Base-by-base conservation (phyloP, 2,329 filamentous ascomycete genomes). In the Whalleya microplaca region DNA sequence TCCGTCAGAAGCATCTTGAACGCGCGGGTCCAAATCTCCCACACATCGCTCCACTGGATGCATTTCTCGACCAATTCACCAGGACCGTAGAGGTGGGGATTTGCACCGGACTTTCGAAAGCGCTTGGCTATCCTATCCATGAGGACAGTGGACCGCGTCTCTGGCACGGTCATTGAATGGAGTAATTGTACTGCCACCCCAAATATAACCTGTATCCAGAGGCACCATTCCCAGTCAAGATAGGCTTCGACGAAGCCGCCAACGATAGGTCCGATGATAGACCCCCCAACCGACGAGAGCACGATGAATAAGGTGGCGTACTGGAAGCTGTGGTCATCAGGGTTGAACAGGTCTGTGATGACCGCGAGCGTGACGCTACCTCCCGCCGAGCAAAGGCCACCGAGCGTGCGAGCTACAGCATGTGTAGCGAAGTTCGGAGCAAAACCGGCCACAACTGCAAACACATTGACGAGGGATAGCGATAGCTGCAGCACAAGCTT, bases 131-230 rank as follows among this genome's bases (percentile, higher is more conserved):
- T 89, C 4, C 78, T 79, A 75, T 94, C 87, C 83, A 94, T 88
- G 75, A 94, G 79, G 53, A 92, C 82, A 2, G 87, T 90, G 1
- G 84, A 81, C 45, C 90, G 81, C 0, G 91, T 94, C 71, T 94
- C 91, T 0, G 89, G 89, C 1, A 94, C 90, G 18, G 83, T 75
- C 56, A 88, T 65, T 52, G 86, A 76, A 69, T 91, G 88, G 2
- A 89, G 66, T 2, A 82, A 16, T 67, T 92, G 89, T 2, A 91
- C 83, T 27, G 84, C 80, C 10, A 74, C 85, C n/a, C 90, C 90
- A 49, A 93, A 84, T 64, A 92, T 90, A 57, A 93, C 80, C 72
- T 92, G 89, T 53, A 92, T 87, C 89, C 90, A 94, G 69, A 94
- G 91, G 49, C 81, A 85, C 88, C 88, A 91, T 62, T 82, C 80